phyloP scores from a whole-genome alignment of 2,329 filamentous ascomycete species.

The Tolypocladium capitatum region DNA sequence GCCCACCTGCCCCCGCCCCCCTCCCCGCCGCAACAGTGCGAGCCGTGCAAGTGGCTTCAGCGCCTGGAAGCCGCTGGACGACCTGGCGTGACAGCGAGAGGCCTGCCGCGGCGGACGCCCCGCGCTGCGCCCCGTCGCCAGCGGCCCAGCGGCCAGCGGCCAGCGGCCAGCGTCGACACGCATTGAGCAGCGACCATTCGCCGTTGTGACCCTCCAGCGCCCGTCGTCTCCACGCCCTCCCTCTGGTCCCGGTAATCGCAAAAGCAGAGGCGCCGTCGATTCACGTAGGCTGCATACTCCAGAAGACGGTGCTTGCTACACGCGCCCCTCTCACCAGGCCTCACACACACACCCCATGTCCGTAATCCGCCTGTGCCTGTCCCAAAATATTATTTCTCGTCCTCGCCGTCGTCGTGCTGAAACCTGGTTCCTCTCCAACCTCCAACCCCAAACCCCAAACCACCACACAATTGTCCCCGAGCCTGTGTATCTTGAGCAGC shows the following conservation, averaged over 20 bases:
- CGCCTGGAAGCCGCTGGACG: constrained; percentile 10
- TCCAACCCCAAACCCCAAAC: constrained; percentile 1
- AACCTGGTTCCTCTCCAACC: constrained; percentile 5
- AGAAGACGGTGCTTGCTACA: constrained; percentile 11
- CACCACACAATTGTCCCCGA: neutral
- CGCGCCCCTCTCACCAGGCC: constrained; percentile 11
- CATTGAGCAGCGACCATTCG: neutral
- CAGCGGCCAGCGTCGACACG: too few species aligned
- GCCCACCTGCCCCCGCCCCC: too few species aligned
- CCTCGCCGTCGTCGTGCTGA: constrained; percentile 11
- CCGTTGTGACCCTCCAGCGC: neutral
- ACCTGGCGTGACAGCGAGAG: neutral
- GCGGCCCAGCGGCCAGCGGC: neutral
- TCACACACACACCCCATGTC: constrained; percentile 7
- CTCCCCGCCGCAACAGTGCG: constrained; percentile 2
- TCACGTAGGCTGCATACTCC: constrained; percentile 12
- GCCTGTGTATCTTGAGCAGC: constrained; percentile 1
- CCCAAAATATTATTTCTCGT: constrained; percentile 29
- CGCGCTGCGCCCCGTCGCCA: neutral
- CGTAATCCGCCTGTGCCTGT: constrained; percentile 5
- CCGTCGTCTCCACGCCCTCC: neutral
- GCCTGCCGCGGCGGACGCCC: neutral
- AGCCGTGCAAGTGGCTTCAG: neutral
- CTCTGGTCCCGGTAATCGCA: constrained; percentile 18
- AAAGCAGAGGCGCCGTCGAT: constrained; percentile 14